These are phyloP conservation scores for Aegilops speltoides DNA, from an alignment of 176 grass and related monocot species.

Conservation along the genomic window DNA sequence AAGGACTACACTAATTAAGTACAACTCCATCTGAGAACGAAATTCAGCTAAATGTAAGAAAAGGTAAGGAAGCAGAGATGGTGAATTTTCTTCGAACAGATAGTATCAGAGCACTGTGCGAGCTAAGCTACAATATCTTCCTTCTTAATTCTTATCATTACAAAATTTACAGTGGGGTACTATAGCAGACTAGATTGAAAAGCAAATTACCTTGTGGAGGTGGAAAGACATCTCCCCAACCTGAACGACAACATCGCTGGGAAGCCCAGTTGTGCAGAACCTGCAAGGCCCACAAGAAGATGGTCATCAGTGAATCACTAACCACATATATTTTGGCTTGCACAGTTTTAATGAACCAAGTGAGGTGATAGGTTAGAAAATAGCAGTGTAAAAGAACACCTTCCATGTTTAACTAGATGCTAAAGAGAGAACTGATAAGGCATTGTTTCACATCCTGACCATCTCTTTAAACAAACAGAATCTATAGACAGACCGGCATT, in stretches of 20 bases:
- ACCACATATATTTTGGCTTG: not conserved
- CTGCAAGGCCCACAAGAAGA: conserved; percentile 37
- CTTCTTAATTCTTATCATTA: not conserved
- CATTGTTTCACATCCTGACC: not conserved
- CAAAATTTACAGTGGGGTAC: not conserved
- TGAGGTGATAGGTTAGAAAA: not conserved
- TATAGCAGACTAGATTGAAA: not conserved
- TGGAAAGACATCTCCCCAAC: conserved; percentile 78
- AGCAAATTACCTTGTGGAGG: conserved; percentile 62
- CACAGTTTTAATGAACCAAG: not conserved
- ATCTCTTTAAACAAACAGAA: not conserved
- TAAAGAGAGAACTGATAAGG: not conserved
- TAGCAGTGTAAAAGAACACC: not conserved
- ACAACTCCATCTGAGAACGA: no score
- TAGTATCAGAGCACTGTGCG: no score
- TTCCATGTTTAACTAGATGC: not conserved
- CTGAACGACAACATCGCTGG: conserved; percentile 68
- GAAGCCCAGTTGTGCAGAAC: conserved; percentile 71
- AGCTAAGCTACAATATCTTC: not conserved
- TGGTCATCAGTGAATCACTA: not conserved
- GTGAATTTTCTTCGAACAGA: not conserved
- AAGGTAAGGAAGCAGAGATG: not conserved
- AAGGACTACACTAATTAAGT: not conserved
- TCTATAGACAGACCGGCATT: not conserved
- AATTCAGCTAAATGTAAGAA: not conserved